phyloP scores from a whole-genome alignment of 2,329 filamentous ascomycete genomes.

The Aspergillus fructus region DNA sequence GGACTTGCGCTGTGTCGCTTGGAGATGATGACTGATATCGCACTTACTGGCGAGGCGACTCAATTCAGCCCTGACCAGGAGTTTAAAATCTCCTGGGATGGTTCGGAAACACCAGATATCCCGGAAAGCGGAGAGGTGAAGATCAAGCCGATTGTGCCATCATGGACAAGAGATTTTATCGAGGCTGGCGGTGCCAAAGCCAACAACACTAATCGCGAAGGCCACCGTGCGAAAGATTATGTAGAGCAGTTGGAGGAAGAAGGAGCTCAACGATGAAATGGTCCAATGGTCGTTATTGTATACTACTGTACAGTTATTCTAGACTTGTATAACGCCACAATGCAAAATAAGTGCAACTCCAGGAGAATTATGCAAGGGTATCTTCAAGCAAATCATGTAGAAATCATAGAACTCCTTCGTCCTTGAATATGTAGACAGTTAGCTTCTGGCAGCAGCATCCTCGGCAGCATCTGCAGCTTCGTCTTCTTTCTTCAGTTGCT shows the following conservation, averaged over 20 bases:
- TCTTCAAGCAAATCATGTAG: conserved; percentile 4
- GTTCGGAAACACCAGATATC: conserved; percentile 38
- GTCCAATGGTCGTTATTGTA: conserved; percentile 23
- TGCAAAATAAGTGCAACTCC: not conserved
- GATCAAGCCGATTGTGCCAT: conserved; percentile 78
- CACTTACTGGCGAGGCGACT: conserved; percentile 66
- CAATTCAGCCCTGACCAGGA: conserved; percentile 61
- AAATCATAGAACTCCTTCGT: not conserved
- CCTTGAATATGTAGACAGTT: not conserved
- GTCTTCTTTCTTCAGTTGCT: conserved; percentile 53
- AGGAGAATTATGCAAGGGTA: conserved; percentile 11
- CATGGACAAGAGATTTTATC: conserved; percentile 62
- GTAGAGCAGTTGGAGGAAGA: conserved; percentile 40
- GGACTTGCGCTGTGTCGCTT: conserved; percentile 83
- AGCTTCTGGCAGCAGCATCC: conserved; percentile 18
- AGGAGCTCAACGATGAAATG: conserved; percentile 26
- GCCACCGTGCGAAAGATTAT: conserved; percentile 35
- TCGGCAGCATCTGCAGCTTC: conserved; percentile 41
- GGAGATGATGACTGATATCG: conserved; percentile 84
- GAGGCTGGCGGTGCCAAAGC: conserved; percentile 39
- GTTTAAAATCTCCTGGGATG: conserved; percentile 57
- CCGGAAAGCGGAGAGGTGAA: conserved; percentile 48
- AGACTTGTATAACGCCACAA: conserved; percentile 18
- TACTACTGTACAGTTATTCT: conserved; percentile 11
- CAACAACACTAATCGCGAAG: conserved; percentile 31